These are phyloP conservation scores for Jatropha multifida DNA, from an alignment of 441 rosid genomes.

Conservation along the genomic window DNA sequence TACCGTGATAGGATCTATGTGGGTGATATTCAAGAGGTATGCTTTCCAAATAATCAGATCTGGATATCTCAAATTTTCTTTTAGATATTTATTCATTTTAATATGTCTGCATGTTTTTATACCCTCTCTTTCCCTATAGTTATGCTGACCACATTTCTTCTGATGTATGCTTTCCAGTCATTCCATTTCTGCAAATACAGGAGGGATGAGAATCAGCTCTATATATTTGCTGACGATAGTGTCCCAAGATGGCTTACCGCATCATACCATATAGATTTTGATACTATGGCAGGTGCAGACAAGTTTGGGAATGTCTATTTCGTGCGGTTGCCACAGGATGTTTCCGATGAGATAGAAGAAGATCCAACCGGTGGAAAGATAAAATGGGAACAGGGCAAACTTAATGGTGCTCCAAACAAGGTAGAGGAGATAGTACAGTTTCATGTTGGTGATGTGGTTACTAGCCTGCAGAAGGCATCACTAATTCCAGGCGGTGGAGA, in stretches of 20 bases:
- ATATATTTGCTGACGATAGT: conserved; percentile 87
- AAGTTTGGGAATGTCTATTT: conserved; percentile 92
- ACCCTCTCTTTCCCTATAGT: not conserved
- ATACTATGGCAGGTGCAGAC: conserved; percentile 96
- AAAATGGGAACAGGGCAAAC: conserved; percentile 98
- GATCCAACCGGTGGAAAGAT: conserved; percentile 97
- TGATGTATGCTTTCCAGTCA: conserved; percentile 50
- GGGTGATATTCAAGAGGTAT: conserved; percentile 94
- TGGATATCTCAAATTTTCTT: not conserved
- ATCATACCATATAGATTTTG: conserved; percentile 82
- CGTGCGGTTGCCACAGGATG: conserved; percentile 86
- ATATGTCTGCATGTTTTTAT: not conserved
- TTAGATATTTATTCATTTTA: not conserved
- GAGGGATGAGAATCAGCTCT: conserved; percentile 94
- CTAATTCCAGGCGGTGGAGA: conserved; percentile 95
- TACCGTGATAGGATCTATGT: conserved; percentile 93
- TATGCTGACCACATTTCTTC: not conserved
- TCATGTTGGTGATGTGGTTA: conserved; percentile 85
- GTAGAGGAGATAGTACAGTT: conserved; percentile 95
- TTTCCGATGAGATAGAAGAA: conserved; percentile 94
- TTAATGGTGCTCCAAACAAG: conserved; percentile 96
- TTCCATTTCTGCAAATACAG: conserved; percentile 98
- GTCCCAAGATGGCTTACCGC: conserved; percentile 98
- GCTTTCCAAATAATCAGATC: conserved; percentile 18
- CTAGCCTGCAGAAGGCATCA: conserved; percentile 85